Evolutionary conservation across 2,329 filamentous ascomycete genomes (phyloP), one percentile per base, ranked within the genome.

Genomic region (Davidsoniella australis): DNA sequence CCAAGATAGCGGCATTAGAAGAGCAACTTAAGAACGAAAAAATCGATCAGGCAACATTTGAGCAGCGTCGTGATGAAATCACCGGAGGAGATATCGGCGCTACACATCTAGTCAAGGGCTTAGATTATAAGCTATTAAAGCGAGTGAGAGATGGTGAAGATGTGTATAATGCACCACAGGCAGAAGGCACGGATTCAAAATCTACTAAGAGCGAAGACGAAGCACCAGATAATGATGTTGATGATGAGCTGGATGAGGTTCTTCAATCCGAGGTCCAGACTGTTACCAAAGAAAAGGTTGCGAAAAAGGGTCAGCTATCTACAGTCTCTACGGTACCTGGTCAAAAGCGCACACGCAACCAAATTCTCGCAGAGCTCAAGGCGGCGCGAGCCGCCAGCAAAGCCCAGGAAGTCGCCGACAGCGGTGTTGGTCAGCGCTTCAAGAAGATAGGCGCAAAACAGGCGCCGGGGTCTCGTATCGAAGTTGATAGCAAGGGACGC

Each of bases 61-160:
- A 89, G 57, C 78, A 73, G 57, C 63, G 89, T 39, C 71, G 82
- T 33, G 75, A 75, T 54, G 75, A 93, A 57, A 85, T 95, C 49
- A 76, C 85, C 1, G 88, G 87, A 3, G 89, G 88, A 6, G 83
- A 94, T 61, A 65, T 88, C 18, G 69, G 69, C 12, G 85, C 78
- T 57, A 94, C 87, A 12, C 86, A 94, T 69, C 65, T 95, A 55
- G 81, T 96, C 44, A 96, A 95, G 61, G 91, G 91, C 0, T 65
- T 98, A 45, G 91, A 98, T 64, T 83, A 86, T 61, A 82, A 83
- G 62, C 68, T 96, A 10, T 67, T 88, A 24, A 76, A 83, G 61
- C 71, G 79, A 56, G 72, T 83, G 53, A 73, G 73, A 53, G 73
- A 71, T 49, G 84, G 82, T 39, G 83, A 87, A 61, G 67, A 88